Evolutionary conservation across 2,329 filamentous ascomycete genomes (phyloP).

Genomic region (Chaetomium sp.): DNA sequence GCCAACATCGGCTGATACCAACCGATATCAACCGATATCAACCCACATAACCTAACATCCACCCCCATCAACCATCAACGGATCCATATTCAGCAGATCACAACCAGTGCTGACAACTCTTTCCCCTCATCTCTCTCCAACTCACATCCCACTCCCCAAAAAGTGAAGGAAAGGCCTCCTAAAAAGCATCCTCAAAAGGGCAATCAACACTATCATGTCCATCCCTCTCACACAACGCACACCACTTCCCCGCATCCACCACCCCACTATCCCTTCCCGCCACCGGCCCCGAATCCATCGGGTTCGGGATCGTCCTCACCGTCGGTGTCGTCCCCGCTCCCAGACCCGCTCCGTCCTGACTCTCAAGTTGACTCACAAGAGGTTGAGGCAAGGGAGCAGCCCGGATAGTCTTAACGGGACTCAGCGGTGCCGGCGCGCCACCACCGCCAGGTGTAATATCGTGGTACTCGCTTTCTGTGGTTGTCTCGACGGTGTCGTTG

Average conservation of each 20-base stretch:
- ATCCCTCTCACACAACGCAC: conserved; percentile 90
- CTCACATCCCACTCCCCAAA: too few relatives aligned
- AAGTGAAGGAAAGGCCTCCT: too few relatives aligned
- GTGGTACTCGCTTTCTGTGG: neutral
- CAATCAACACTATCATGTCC: conserved; percentile 95
- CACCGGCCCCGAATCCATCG: conserved; percentile 60
- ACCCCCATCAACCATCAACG: too few relatives aligned
- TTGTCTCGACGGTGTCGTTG: neutral
- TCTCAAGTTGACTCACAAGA: conserved; percentile 22
- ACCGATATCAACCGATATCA: too few relatives aligned
- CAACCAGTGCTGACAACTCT: too few relatives aligned
- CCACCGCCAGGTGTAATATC: neutral
- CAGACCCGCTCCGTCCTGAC: conserved; percentile 27
- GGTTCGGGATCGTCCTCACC: conserved; percentile 48
- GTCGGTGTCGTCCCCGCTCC: too few relatives aligned
- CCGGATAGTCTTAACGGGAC: too few relatives aligned
- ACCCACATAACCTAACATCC: too few relatives aligned
- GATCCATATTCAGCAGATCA: too few relatives aligned
- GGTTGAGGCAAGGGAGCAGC: conserved; percentile 14
- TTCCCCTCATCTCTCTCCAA: too few relatives aligned
- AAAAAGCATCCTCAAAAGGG: conserved; percentile 81
- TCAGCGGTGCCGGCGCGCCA: too few relatives aligned
- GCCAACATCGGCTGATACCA: too few relatives aligned
- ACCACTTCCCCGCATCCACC: conserved; percentile 87
- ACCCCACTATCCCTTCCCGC: conserved; percentile 73